Evolutionary conservation across 495 filamentous ascomycete genomes (phyloP).

Genomic region (Podospora didyma): DNA sequence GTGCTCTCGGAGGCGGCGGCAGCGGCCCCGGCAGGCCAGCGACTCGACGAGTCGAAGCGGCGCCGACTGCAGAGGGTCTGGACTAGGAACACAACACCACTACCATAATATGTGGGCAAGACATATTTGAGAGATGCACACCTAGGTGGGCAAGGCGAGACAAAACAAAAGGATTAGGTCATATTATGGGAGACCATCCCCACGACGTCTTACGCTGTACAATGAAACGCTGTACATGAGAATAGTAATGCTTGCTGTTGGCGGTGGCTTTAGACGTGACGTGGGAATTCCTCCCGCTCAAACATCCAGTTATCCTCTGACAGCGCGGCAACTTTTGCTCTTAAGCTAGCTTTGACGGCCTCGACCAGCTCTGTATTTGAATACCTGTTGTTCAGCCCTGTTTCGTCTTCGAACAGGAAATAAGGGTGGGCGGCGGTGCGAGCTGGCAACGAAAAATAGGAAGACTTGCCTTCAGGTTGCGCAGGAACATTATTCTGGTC

Average conservation of each 20-base stretch:
- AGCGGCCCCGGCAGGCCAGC: conserved; percentile 32
- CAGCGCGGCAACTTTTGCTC: conserved; percentile 65
- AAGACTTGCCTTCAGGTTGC: conserved; percentile 60
- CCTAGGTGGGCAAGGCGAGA: not conserved
- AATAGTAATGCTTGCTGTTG: too few relatives aligned
- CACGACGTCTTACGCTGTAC: too few relatives aligned
- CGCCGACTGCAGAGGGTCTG: conserved; percentile 49
- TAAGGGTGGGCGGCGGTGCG: not conserved
- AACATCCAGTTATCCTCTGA: conserved; percentile 91
- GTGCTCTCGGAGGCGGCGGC: conserved; percentile 34
- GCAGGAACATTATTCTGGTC: conserved; percentile 59
- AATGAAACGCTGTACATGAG: too few relatives aligned
- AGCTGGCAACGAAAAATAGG: not conserved
- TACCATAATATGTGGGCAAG: not conserved
- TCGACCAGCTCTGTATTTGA: conserved; percentile 60
- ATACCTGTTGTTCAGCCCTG: not conserved
- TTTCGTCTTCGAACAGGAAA: conserved; percentile 16
- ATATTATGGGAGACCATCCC: not conserved
- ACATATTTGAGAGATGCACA: not conserved
- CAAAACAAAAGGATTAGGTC: not conserved
- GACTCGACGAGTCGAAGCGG: conserved; percentile 43
- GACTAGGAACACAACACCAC: conserved; percentile 30
- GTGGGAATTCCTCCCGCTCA: conserved; percentile 62
- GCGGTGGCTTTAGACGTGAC: conserved; percentile 3
- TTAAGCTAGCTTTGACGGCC: conserved; percentile 66